Base-by-base conservation (phyloP, 768 basidiomycete genomes). In the Leccinum barrowsii region DNA sequence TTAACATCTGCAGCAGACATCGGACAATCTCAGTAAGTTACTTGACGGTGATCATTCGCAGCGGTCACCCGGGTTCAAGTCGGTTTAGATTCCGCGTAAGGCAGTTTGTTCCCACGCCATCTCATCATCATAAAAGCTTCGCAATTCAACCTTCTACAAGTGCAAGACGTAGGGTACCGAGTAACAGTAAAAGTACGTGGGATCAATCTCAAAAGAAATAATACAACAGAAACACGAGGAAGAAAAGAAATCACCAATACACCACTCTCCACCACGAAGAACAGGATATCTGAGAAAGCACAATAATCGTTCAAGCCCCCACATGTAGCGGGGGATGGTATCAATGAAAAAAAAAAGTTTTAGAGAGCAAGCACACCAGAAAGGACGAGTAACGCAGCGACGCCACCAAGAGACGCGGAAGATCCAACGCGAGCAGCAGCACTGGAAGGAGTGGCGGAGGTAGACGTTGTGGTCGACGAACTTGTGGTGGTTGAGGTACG, bases 371-470 rank as follows among this genome's bases (percentile, higher is more conserved):
- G 50, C 11, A 63, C 48, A 10, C 66, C 68, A 30, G 64, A 63
- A 11, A 73, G 63, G 5, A 34, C 64, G 32, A 72, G 49, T 19
- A 71, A 4, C 3, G 62, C 61, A 3, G 66, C 64, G 7, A 59
- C 26, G 26, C 66, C 59, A 34, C 59, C 63, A 3, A 72, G 42
- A n/a, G 72, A 63, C 15, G 50, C 32, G 5, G 67, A 62, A 7
- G 66, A 57, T 5, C 61, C 70, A 3, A 61, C 22, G 10, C 70
- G 68, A 17, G 52, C 50, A 6, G 70, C 72, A 19, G 70, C 70
- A 1, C 22, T 62, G 37, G 57, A 48, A 1, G 59, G 32, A 10
- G 65, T 65, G 2, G 70, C 10, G 17, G 71, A 61, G 1, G 65
- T 7, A 4, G 64, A 42, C 0, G 62, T 7, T 0, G 65, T 46